Percentiles rank a stretch among this genome's conserved stretches.
These are phyloP conservation scores for Curvularia hawaiiensis DNA, from an alignment of 2,329 filamentous ascomycete species.

Conservation along the genomic window DNA sequence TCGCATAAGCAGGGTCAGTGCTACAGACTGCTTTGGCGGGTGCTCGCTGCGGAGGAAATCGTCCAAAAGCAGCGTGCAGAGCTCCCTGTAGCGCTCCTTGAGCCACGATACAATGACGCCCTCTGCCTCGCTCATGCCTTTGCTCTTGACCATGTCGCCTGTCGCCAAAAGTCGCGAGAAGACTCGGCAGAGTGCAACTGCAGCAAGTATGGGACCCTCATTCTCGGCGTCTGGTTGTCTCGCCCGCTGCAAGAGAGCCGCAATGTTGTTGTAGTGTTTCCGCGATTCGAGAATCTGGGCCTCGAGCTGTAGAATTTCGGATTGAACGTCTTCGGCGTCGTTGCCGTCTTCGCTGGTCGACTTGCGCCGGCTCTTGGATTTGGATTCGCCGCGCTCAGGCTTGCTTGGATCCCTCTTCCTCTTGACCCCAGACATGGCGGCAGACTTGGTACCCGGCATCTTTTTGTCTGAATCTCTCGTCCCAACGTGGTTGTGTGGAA, in stretches of 20 bases:
- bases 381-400: conserved; percentile 46
- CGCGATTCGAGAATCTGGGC: conserved; percentile 81
- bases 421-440: conserved; percentile 46
- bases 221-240: conserved; percentile 56
- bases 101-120: conserved; percentile 78
- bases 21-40: conserved; percentile 67
- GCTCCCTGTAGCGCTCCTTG: conserved; percentile 74
- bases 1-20: conserved; percentile 80
- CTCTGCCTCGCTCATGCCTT: conserved; percentile 73
- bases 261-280: conserved; percentile 92
- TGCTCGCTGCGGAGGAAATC: conserved; percentile 65
- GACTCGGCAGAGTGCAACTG: conserved; percentile 82
- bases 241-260: conserved; percentile 66
- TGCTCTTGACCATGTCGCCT: conserved; percentile 70
- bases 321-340: conserved; percentile 57
- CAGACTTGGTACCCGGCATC: conserved; percentile 46
- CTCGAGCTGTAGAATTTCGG: conserved; percentile 76
- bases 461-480: conserved; percentile 5
- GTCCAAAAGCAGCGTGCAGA: conserved; percentile 64
- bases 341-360: conserved; percentile 32
- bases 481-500: conserved; percentile 2
- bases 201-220: conserved; percentile 68
- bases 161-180: conserved; percentile 81
- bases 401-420: conserved; percentile 49
- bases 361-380: conserved; percentile 44